Percentiles rank a stretch among this genome's conserved stretches.
These are phyloP conservation scores for Fomitopsis pulvina DNA, from an alignment of 768 basidiomycete genomes.

Conservation along the genomic window DNA sequence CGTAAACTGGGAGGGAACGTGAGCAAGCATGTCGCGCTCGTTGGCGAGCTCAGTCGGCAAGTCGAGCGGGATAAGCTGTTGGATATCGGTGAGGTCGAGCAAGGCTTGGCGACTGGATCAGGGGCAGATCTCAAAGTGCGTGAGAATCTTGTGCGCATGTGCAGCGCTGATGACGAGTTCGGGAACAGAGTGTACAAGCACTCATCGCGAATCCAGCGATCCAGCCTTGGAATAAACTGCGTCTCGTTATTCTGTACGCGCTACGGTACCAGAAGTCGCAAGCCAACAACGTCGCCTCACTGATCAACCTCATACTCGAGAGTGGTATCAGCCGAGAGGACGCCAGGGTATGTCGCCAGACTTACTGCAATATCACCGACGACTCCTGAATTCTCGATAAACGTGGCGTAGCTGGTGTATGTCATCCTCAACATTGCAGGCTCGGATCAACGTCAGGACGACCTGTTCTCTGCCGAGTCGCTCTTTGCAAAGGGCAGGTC, in stretches of 20 bases:
- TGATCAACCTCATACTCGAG: constrained; percentile 67
- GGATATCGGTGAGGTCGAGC: constrained; percentile 91
- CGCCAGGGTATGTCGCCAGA: constrained; percentile 45
- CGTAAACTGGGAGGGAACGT: constrained; percentile 95
- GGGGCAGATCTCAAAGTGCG: constrained; percentile 83
- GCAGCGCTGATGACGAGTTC: background rate
- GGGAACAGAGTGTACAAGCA: constrained; percentile 68
- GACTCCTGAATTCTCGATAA: constrained; percentile 12
- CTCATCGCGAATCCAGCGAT: constrained; percentile 63
- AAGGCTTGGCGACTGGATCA: constrained; percentile 89
- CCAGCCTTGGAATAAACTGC: constrained; percentile 77
- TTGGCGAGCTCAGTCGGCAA: constrained; percentile 90
- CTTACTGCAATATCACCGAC: background rate
- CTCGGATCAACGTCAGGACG: constrained; percentile 94
- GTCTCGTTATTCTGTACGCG: constrained; percentile 87
- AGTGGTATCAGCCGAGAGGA: constrained; percentile 77
- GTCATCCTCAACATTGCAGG: constrained; percentile 90
- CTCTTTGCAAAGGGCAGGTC: constrained; percentile 91
- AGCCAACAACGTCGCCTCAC: constrained; percentile 70
- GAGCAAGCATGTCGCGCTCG: constrained; percentile 95
- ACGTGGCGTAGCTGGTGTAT: constrained; percentile 87
- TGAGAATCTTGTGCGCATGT: background rate
- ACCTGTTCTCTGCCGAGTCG: constrained; percentile 93
- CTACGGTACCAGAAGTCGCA: constrained; percentile 91
- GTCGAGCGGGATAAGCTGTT: constrained; percentile 82